Evolutionary conservation across 768 basidiomycete species (phyloP).

Genomic region (Dioszegia crocea): DNA sequence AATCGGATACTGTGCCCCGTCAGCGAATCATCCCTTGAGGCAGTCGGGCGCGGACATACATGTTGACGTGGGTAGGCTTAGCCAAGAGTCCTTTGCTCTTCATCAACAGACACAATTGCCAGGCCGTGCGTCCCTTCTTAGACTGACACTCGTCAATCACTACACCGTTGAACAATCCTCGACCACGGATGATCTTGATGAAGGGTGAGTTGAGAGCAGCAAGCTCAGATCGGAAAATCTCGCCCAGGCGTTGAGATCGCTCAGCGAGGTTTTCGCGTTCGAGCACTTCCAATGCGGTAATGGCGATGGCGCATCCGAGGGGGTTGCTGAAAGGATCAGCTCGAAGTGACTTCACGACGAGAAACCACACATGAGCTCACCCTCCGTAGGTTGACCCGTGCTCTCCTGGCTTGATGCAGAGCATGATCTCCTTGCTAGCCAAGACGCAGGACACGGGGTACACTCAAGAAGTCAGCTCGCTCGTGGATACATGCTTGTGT

Average conservation of each 20-base stretch:
- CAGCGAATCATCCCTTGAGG: too few species aligned
- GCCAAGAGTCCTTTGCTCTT: constrained; percentile 88
- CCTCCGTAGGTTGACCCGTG: constrained; percentile 96
- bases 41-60: too few species aligned
- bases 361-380: constrained; percentile 57
- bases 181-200: constrained; percentile 73
- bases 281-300: constrained; percentile 87
- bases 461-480: constrained; percentile 54
- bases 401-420: constrained; percentile 89
- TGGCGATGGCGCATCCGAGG: constrained; percentile 90
- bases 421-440: constrained; percentile 85
- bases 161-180: constrained; percentile 85
- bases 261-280: constrained; percentile 76
- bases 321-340: constrained; percentile 63
- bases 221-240: constrained; percentile 63
- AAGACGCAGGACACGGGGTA: constrained; percentile 96
- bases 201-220: constrained; percentile 57
- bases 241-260: constrained; percentile 74
- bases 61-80: constrained; percentile 93
- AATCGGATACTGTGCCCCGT: constrained; percentile 88
- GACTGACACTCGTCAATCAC: constrained; percentile 84
- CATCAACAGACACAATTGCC: constrained; percentile 89
- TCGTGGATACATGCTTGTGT: background rate
- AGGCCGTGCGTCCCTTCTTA: constrained; percentile 73
- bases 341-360: background rate